phyloP scores from a whole-genome alignment of 2,329 filamentous ascomycete species.

The Aspergillus aculeatinus region DNA sequence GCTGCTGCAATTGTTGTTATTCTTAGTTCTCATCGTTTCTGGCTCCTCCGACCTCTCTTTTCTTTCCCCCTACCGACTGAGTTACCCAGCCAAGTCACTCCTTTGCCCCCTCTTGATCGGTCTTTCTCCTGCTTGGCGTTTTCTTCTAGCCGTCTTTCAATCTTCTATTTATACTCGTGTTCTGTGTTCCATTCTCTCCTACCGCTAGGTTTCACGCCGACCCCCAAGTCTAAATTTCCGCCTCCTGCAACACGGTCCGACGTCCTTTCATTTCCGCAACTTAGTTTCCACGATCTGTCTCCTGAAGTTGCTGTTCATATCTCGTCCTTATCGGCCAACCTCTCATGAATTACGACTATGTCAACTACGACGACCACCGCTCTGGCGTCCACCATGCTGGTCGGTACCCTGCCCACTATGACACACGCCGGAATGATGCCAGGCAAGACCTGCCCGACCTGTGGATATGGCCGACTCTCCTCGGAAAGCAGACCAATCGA shows the following conservation, averaged over 20 bases:
- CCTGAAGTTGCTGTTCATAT: background rate
- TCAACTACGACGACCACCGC: slow-evolving; percentile 25
- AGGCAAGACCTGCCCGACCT: slow-evolving; percentile 39
- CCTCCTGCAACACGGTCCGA: slow-evolving; percentile 12
- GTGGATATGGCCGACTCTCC: slow-evolving; percentile 35
- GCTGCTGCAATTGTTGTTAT: background rate
- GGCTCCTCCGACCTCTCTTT: background rate
- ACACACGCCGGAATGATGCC: slow-evolving; percentile 23
- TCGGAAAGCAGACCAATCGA: slow-evolving; percentile 24
- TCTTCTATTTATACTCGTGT: background rate
- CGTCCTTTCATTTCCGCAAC: slow-evolving; percentile 15
- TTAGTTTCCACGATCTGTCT: background rate
- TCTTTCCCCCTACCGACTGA: background rate
- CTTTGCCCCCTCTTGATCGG: background rate
- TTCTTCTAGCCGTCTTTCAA: background rate
- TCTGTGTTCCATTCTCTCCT: background rate
- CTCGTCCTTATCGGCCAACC: background rate
- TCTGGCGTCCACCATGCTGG: slow-evolving; percentile 32
- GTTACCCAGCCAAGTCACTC: background rate
- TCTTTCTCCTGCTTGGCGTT: background rate
- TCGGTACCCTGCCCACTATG: slow-evolving; percentile 32
- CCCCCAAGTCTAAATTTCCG: background rate
- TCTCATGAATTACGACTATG: slow-evolving; percentile 22
- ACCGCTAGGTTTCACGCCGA: background rate
- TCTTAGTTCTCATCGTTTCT: background rate